Conservation (phyloP, 2,329 filamentous ascomycete species). For the Cladosporium sp. region DNA sequence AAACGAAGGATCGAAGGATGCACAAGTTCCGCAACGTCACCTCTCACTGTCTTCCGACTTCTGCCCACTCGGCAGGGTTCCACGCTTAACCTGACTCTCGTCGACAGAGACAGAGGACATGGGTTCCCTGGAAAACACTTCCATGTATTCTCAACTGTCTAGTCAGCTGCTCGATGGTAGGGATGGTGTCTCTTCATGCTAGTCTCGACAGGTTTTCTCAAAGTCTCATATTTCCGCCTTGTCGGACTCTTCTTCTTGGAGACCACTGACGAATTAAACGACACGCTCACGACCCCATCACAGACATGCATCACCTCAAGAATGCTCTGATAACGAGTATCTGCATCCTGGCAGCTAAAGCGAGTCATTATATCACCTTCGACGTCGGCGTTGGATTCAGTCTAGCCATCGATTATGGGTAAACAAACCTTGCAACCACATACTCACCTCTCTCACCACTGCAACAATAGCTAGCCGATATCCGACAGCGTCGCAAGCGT, state of each 20-base stretch:
- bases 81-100: not conserved
- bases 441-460: not conserved
- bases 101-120: not conserved
- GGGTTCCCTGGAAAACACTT: not conserved
- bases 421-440: not conserved
- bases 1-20: not conserved
- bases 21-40: not conserved
- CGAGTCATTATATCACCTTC: not conserved
- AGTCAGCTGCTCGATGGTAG: not conserved
- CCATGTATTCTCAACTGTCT: not conserved
- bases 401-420: not conserved
- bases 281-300: not conserved
- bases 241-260: not conserved
- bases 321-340: not conserved
- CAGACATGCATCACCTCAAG: not conserved
- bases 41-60: not conserved
- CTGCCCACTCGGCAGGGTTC: not conserved
- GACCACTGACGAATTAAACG: not conserved
- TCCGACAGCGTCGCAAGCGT: constrained; percentile 2
- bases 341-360: not conserved
- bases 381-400: constrained; percentile 3
- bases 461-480: too few species aligned
- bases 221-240: not conserved
- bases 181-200: not conserved
- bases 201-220: not conserved